Conservation (phyloP, 495 filamentous ascomycete species). For the Thermothielavioides terrestris region DNA sequence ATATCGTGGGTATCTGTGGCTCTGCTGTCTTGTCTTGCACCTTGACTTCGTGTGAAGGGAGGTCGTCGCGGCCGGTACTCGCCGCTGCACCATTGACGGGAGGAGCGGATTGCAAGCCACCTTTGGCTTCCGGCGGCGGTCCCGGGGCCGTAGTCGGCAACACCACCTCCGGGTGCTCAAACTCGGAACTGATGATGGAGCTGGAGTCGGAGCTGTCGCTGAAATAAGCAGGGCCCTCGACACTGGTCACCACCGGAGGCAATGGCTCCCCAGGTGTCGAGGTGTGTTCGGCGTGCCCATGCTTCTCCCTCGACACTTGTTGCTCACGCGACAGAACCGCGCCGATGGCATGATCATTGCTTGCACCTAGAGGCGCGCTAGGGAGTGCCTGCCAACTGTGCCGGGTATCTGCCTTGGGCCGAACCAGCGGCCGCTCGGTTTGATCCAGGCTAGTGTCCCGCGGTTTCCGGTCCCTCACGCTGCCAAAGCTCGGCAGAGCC, state of each 20-base stretch:
- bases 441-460: slow-evolving; percentile 23
- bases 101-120: neutral
- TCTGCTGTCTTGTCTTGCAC: slow-evolving; percentile 7
- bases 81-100: neutral
- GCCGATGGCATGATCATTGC: slow-evolving; percentile 59
- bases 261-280: slow-evolving; percentile 49
- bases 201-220: slow-evolving; percentile 35
- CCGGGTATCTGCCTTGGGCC: slow-evolving; percentile 32
- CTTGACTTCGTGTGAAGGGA: neutral
- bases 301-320: slow-evolving; percentile 26
- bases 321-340: slow-evolving; percentile 42
- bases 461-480: slow-evolving; percentile 50
- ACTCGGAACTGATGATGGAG: slow-evolving; percentile 12
- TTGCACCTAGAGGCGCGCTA: slow-evolving; percentile 30
- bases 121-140: neutral
- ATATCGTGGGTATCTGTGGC: slow-evolving; percentile 27
- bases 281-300: slow-evolving; percentile 38
- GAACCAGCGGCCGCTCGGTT: slow-evolving; percentile 44
- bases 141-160: neutral
- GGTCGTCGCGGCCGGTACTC: neutral
- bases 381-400: slow-evolving; percentile 13
- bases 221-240: slow-evolving; percentile 50
- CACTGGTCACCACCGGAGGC: slow-evolving; percentile 57
- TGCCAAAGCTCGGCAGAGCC: slow-evolving; percentile 75
- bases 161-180: slow-evolving; percentile 4